Evolutionary conservation across 2,329 filamentous ascomycete genomes (phyloP), one percentile per base, ranked within the genome.

Genomic region (Trichoderma harzianum): DNA sequence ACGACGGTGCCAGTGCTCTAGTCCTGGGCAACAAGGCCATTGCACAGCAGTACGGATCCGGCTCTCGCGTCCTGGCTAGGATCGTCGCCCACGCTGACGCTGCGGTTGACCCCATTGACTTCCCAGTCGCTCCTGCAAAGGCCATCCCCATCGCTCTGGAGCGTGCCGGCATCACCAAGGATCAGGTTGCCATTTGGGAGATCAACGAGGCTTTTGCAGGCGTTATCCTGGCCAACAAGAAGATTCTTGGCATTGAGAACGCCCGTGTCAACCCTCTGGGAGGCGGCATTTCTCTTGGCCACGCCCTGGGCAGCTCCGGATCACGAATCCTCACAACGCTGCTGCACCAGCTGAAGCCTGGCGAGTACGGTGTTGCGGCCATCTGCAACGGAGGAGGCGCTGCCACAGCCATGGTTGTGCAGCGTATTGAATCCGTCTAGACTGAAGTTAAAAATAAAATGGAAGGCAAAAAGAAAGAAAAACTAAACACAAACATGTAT

Each of bases 121-220:
- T 99, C 85, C 95, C 96, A 16, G 86, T 98, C 58, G 96, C 96
- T 1, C 96, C 96, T 1, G 88, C 96, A 51, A 95, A 97, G 82
- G 95, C 95, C 6, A 95, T 98, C 0, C 94, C 95, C 3, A 90
- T 98, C 77, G 95, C 95, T 12, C 86, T 99, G 65, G 89, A 94
- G 82, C 89, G 95, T 71, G 96, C 96, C 1, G 95, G 95, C 12
- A 95, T 99, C 76, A 93, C 90, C 75, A 94, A 95, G 83, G 92
- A 97, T 61, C 93, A 98, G 81, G 94, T 99, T 60, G 91, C 95
- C 6, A 85, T 98, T 26, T 98, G 96, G 95, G 96, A 98, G 81
- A 97, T 99, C 83, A 99, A 99, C 82, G 96, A 99, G 84, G 96
- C 96, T 0, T 99, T 99, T 80, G 95, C 96, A 32, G 93, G 93